phyloP scores from a whole-genome alignment of 495 filamentous ascomycete species.

The Emericellopsis terricola region DNA sequence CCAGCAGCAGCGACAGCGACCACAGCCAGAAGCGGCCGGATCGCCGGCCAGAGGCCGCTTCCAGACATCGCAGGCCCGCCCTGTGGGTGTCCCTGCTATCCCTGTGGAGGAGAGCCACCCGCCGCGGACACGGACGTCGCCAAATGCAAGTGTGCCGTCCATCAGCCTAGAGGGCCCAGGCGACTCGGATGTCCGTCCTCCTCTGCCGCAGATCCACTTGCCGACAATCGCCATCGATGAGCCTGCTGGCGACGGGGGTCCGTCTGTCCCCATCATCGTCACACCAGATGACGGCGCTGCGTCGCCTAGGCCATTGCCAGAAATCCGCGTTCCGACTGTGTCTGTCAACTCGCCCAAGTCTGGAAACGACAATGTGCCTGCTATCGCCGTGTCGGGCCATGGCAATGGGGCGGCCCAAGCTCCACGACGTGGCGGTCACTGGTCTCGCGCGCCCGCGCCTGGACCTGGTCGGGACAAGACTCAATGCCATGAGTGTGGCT shows the following conservation, averaged over 20 bases:
- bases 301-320: no score
- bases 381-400: background rate
- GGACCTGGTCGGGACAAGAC: conserved; percentile 47
- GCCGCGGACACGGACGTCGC: conserved; percentile 13
- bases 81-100: conserved; percentile 35
- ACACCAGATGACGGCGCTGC: conserved; percentile 21
- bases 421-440: conserved; percentile 22
- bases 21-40: background rate
- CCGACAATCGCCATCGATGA: conserved; percentile 10
- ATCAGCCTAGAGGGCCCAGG: conserved; percentile 2
- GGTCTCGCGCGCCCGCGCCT: conserved; percentile 23
- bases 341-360: background rate
- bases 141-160: conserved; percentile 1
- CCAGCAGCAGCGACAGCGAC: background rate
- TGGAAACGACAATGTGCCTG: background rate
- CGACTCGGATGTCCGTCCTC: background rate
- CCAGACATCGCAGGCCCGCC: background rate
- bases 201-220: conserved; percentile 3
- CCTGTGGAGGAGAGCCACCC: conserved; percentile 32
- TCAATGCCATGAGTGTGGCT: conserved; percentile 65
- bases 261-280: conserved; percentile 25
- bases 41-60: conserved; percentile 9
- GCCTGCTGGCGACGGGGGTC: conserved; percentile 8
- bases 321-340: no score
- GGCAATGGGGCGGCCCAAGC: background rate